These are phyloP conservation scores for Quercus tomentella DNA, from an alignment of 331 rosid species.

Conservation along the genomic window DNA sequence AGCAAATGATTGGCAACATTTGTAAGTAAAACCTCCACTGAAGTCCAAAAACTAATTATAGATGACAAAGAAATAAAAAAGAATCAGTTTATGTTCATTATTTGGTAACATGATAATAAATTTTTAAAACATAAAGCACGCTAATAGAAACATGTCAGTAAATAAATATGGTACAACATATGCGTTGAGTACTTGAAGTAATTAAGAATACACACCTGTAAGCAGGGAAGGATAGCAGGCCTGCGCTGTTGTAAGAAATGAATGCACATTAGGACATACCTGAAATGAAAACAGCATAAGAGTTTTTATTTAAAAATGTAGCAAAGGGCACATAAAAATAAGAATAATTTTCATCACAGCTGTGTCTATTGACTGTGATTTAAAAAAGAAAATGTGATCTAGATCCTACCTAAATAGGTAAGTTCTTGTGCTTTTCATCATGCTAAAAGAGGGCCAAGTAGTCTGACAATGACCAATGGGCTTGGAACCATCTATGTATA, in stretches of 20 bases:
- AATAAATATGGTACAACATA: neutral
- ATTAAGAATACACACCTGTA: conserved; percentile 58
- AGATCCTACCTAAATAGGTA: neutral
- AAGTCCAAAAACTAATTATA: neutral
- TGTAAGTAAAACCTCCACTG: neutral
- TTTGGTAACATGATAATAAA: neutral
- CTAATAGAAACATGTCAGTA: neutral
- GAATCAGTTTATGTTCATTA: neutral
- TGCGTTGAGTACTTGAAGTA: neutral
- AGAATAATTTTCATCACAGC: neutral
- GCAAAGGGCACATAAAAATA: neutral
- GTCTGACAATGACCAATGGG: neutral
- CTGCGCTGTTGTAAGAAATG: conserved; percentile 77
- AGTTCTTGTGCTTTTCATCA: neutral
- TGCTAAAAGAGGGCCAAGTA: neutral
- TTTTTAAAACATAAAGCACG: neutral
- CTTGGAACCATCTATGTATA: neutral
- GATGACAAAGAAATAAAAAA: neutral
- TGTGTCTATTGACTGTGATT: neutral
- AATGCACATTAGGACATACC: conserved; percentile 98
- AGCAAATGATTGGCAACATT: neutral
- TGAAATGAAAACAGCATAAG: conserved; percentile 38
- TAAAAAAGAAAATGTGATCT: neutral
- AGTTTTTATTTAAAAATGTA: neutral
- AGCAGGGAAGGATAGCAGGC: conserved; percentile 96